Percentiles rank a stretch among this genome's conserved stretches.
phyloP scores from a whole-genome alignment of 257 asterid species.

The Solanum commersonii region DNA sequence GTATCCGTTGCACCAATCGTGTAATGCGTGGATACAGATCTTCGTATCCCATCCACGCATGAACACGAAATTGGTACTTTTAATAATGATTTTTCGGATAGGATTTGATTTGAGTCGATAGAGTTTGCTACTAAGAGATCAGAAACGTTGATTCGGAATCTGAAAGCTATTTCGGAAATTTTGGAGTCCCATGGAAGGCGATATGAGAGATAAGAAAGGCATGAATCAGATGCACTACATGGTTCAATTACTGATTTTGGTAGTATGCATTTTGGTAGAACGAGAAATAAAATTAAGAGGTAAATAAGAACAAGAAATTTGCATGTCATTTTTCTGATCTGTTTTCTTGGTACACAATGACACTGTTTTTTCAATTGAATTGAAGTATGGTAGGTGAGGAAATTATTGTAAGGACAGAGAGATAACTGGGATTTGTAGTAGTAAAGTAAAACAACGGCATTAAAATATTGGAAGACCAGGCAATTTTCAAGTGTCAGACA shows the following conservation, averaged over 20 bases:
- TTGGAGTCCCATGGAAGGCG: conserved; percentile 5
- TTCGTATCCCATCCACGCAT: conserved; percentile 5
- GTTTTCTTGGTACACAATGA: neutral
- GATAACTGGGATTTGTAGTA: neutral
- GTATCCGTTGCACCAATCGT: conserved; percentile 4
- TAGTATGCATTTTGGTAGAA: neutral
- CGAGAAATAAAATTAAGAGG: neutral
- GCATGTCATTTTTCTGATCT: neutral
- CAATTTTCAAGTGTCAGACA: neutral
- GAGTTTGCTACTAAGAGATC: conserved; percentile 6
- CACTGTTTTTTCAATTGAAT: neutral
- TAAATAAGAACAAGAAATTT: neutral
- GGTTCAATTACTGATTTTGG: conserved; percentile 11
- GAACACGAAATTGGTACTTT: conserved; percentile 1
- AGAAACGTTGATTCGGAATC: neutral
- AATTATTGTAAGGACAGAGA: neutral
- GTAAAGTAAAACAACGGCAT: neutral
- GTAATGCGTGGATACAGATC: conserved; percentile 1
- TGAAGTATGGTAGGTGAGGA: neutral
- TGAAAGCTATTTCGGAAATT: conserved; percentile 6
- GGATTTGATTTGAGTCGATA: neutral
- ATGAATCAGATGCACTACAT: conserved; percentile 6
- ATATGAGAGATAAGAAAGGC: conserved; percentile 2
- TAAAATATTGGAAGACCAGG: neutral
- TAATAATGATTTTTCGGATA: neutral